These are phyloP conservation scores for Russula earlei DNA, from an alignment of 768 basidiomycete genomes.

Conservation along the genomic window DNA sequence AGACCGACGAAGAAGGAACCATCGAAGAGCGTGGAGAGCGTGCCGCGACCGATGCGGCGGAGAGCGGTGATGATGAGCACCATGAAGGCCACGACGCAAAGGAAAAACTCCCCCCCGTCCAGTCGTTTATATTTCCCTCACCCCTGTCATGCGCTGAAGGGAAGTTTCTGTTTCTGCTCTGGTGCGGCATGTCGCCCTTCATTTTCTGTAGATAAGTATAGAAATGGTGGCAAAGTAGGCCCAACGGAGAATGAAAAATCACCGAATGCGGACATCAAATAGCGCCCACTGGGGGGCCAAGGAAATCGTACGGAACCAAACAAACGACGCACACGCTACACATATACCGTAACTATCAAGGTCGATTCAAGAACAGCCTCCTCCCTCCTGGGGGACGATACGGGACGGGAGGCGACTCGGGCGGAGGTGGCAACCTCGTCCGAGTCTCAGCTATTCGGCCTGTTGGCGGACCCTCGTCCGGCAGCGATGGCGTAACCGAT, in stretches of 20 bases:
- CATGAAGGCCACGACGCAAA: not conserved
- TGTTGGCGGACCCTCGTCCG: not conserved
- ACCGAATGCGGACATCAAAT: no score
- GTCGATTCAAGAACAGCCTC: not conserved
- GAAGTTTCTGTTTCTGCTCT: slow-evolving; percentile 6
- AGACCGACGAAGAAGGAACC: slow-evolving; percentile 21
- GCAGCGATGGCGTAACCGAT: not conserved
- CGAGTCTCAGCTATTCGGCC: slow-evolving; percentile 8
- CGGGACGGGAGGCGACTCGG: not conserved
- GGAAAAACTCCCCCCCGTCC: not conserved
- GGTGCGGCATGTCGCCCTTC: no score
- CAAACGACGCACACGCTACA: no score
- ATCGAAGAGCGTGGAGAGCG: not conserved
- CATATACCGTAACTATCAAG: no score
- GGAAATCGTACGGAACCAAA: no score
- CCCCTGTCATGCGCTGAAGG: not conserved
- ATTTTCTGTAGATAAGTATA: no score
- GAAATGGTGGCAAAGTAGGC: no score
- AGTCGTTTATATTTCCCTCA: not conserved
- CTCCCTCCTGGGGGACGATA: slow-evolving; percentile 7
- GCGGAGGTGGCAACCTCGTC: slow-evolving; percentile 8
- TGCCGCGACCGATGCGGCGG: slow-evolving; percentile 14
- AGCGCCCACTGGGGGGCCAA: no score
- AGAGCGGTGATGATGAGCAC: slow-evolving; percentile 10
- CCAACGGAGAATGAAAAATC: no score